Conservation (phyloP, 352 stramenopile species). For the Globisporangium iwayamae region DNA sequence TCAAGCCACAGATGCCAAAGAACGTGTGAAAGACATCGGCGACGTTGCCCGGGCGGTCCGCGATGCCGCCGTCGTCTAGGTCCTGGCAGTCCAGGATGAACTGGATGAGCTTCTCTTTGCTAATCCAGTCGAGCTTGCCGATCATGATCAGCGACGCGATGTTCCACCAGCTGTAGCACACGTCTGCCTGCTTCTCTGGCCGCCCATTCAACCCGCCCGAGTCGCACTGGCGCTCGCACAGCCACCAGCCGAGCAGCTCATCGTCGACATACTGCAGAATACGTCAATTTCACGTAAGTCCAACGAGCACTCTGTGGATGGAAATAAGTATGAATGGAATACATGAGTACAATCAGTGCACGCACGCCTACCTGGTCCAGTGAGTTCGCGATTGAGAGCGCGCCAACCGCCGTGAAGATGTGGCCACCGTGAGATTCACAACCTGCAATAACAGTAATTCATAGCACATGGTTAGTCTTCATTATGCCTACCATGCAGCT, state of each 20-base stretch:
- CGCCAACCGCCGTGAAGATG: conserved; percentile 96
- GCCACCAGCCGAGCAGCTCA: conserved; percentile 95
- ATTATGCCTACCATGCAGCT: too few relatives aligned
- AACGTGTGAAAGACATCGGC: conserved; percentile 99
- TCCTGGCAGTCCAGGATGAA: conserved; percentile 97
- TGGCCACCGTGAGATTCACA: conserved; percentile 98
- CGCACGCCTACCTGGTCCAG: conserved; percentile 34
- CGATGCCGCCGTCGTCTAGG: conserved; percentile 96
- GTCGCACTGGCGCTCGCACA: conserved; percentile 98
- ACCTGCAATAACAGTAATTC: conserved; percentile 51
- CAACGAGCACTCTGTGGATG: too few relatives aligned
- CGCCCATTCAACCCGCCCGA: conserved; percentile 93
- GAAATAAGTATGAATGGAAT: too few relatives aligned
- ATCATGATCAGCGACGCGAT: conserved; percentile 96
- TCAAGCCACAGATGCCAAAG: conserved; percentile 95
- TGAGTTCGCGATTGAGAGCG: conserved; percentile 86
- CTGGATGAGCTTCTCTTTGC: conserved; percentile 88
- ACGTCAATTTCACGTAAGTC: too few relatives aligned
- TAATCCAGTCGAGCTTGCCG: conserved; percentile 94
- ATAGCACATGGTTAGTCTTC: too few relatives aligned
- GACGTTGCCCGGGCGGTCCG: conserved; percentile 95
- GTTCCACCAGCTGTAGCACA: conserved; percentile 99
- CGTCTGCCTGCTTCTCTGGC: conserved; percentile 99
- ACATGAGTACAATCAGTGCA: neutral
- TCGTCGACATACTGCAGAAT: conserved; percentile 64